These are phyloP conservation scores for Linum tenue DNA, from an alignment of 345 rosid species.

Conservation along the genomic window DNA sequence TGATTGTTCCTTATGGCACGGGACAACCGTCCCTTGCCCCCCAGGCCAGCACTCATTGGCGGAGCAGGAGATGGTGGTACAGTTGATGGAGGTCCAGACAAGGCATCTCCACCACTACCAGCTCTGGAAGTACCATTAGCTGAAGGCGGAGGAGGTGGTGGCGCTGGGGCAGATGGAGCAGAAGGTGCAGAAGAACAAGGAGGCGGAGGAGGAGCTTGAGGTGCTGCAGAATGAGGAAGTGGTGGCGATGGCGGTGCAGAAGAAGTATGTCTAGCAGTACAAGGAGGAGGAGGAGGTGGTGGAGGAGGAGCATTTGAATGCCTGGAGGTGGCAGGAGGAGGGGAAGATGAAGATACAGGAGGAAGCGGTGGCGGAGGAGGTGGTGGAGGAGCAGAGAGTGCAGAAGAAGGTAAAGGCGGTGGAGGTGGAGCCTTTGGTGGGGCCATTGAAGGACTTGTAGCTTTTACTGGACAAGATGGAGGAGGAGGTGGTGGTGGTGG, in stretches of 20 bases:
- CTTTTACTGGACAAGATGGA: constrained; percentile 4
- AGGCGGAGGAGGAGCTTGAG: constrained; percentile 23
- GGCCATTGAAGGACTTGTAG: constrained; percentile 12
- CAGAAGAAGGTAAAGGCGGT: constrained; percentile 13
- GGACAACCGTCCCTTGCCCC: constrained; percentile 54
- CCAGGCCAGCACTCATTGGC: constrained; percentile 37
- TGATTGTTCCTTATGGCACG: constrained; percentile 53
- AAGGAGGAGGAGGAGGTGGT: constrained; percentile 31
- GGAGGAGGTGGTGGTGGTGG: constrained; percentile 28
- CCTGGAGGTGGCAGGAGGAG: constrained; percentile 9
- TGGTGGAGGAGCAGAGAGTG: constrained; percentile 6
- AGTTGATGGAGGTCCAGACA: constrained; percentile 33
- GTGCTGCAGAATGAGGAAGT: constrained; percentile 23
- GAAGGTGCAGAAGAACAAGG: constrained; percentile 32
- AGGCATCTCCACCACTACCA: constrained; percentile 5
- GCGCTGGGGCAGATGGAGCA: constrained; percentile 37
- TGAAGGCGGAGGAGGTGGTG: constrained; percentile 38
- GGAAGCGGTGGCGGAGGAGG: constrained; percentile 9
- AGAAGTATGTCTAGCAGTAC: constrained; percentile 17
- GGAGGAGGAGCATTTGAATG: constrained; percentile 12
- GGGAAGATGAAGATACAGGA: constrained; percentile 8
- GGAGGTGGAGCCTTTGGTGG: constrained; percentile 10
- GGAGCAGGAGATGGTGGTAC: constrained; percentile 38
- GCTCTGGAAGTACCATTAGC: constrained; percentile 21
- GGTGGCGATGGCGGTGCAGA: constrained; percentile 33